phyloP scores from a whole-genome alignment of 352 stramenopile species.

The Blastocystis sp. region DNA sequence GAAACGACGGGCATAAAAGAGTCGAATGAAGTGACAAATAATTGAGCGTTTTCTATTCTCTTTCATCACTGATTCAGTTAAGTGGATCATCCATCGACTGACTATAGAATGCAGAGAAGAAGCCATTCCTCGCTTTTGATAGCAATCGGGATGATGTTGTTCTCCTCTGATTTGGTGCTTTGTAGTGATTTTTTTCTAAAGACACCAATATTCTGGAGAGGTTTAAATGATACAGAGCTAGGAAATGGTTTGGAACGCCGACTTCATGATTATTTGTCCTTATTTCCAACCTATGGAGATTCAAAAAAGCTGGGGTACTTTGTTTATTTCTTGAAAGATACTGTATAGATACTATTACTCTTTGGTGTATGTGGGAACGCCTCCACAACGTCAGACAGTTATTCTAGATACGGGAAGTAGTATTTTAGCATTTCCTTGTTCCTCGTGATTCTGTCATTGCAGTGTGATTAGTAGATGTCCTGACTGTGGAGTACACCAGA shows the following conservation, averaged over 20 bases:
- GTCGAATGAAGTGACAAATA: too few species aligned
- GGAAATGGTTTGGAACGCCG: not conserved
- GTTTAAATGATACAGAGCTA: not conserved
- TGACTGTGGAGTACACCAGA: constrained; percentile 23
- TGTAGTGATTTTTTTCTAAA: not conserved
- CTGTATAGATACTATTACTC: constrained; percentile 59
- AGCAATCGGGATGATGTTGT: not conserved
- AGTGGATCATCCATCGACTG: too few species aligned
- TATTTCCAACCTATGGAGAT: constrained; percentile 47
- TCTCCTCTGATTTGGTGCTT: not conserved
- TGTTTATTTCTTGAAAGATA: too few species aligned
- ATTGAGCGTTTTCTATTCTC: too few species aligned
- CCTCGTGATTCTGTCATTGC: not conserved
- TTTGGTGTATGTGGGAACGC: constrained; percentile 46
- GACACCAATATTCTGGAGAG: constrained; percentile 20
- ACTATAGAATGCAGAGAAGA: too few species aligned
- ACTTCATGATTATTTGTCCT: constrained; percentile 43
- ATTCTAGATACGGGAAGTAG: constrained; percentile 59
- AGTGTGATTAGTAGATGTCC: constrained; percentile 34
- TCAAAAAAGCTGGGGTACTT: constrained; percentile 37
- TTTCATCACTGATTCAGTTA: too few species aligned
- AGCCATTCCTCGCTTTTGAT: not conserved
- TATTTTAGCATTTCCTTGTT: constrained; percentile 56
- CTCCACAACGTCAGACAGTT: constrained; percentile 49
- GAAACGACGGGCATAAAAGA: constrained; percentile 6